Evolutionary conservation across 2,329 filamentous ascomycete genomes (phyloP), one percentile per base, ranked within the genome.

Genomic region (Phialocephala sp.): DNA sequence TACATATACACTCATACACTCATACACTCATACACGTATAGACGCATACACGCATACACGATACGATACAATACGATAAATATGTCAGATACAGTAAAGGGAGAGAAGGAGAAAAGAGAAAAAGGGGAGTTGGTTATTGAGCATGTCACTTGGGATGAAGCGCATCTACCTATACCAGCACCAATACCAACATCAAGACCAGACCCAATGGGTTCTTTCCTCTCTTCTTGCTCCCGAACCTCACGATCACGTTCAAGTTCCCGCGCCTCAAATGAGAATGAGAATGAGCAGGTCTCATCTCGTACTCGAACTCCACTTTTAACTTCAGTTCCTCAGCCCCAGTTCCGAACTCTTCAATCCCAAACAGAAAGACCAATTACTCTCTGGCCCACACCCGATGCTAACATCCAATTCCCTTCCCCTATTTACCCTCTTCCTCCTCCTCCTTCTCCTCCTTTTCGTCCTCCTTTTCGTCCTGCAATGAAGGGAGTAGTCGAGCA

Each of bases 101-200:
- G 4, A 63, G n/a, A n/a, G 36, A n/a, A 50, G 41, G 41, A 41
- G 59, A 55, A 35, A 47, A 4, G 60, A n/a, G n/a, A n/a, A n/a
- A n/a, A n/a, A n/a, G n/a, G n/a, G n/a, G n/a, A n/a, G n/a, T n/a
- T 65, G 36, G 64, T 68, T 2, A 69, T 66, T 45, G 60, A 67
- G n/a, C 64, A 69, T 32, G 63, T 47, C 8, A 68, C 62, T 5
- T 63, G 63, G 45, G 62, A 68, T 24, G 39, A 62, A 39, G 57
- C 57, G 14, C 64, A 55, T 11, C 57, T 47, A 12, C 15, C 22
- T 1, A 12, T 36, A 6, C 36, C 56, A 22, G 11, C n/a, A 1
- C 1, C 36, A 8, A 32, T n/a, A n/a, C n/a, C 35, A 50, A 20
- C 45, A 24, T 14, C 45, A 9, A 50, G 3, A 50, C n/a, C 45